Percentiles rank a stretch among this genome's conserved stretches.
These are phyloP conservation scores for Serendipita sp. DNA, from an alignment of 768 basidiomycete species.

Conservation along the genomic window DNA sequence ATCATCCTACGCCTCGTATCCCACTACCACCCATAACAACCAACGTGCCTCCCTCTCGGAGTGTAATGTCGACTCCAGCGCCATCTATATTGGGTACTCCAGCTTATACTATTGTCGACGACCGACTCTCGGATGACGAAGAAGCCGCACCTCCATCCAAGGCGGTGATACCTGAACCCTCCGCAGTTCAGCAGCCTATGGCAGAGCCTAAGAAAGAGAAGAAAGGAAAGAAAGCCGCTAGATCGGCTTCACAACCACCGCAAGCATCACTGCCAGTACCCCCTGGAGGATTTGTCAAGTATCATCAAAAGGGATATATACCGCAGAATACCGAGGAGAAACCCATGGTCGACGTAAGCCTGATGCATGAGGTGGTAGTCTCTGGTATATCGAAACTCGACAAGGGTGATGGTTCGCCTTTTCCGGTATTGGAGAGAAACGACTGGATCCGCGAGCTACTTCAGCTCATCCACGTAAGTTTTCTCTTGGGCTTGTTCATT, in stretches of 20 bases:
- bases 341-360: not conserved
- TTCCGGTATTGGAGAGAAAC: slow-evolving; percentile 26
- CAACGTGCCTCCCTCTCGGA: not conserved
- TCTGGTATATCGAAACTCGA: not conserved
- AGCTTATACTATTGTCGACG: not conserved
- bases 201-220: not conserved
- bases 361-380: not conserved
- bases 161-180: not conserved
- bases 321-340: not conserved
- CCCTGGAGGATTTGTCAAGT: slow-evolving; percentile 14
- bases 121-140: not conserved
- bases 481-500: not conserved
- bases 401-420: not conserved
- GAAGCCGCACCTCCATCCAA: not conserved
- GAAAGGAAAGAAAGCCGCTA: not conserved
- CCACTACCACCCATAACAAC: not conserved
- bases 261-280: slow-evolving; percentile 15
- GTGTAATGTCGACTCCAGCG: not conserved
- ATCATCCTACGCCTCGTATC: not conserved
- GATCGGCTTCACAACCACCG: slow-evolving; percentile 9
- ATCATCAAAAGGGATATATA: slow-evolving; percentile 1
- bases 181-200: not conserved
- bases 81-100: not conserved
- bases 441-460: slow-evolving; percentile 44
- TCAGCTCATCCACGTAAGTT: slow-evolving; percentile 42